Evolutionary conservation across 2,329 filamentous ascomycete genomes (phyloP), one percentile per base, ranked within the genome.

Genomic region (Dothiorella sarmentorum): DNA sequence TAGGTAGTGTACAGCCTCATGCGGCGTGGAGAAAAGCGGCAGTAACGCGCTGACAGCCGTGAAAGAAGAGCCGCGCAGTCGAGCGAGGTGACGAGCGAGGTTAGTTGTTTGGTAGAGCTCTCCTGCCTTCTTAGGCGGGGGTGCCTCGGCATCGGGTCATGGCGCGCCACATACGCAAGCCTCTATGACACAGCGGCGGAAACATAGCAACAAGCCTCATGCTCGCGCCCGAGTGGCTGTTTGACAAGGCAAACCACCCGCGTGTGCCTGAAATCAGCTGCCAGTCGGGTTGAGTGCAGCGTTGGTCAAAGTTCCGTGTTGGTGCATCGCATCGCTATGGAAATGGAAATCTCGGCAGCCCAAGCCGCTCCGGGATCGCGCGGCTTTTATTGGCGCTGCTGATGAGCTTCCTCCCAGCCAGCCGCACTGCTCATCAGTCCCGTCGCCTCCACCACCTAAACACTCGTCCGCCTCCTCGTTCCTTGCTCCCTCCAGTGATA

Each of bases 381-480:
- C 49, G 49, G 49, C 47, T 33, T 52, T 52, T n/a, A n/a, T 52
- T 52, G 29, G 47, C 47, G 47, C 31, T 53, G 49, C 49, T 53
- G 49, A 53, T 53, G 49, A 53, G 35, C 49, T 22, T 40, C 33
- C 47, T 38, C 20, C 45, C 49, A 53, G 49, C 29, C 29, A 22
- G 43, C n/a, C n/a, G n/a, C n/a, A n/a, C 53, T 56, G 53, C 52
- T 38, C 17, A 42, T 15, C 52, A 42, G 42, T 22, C 10, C 55
- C 29, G n/a, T 44, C 40, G 40, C 40, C 35, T 51, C 44, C 56
- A 42, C 56, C n/a, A n/a, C n/a, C n/a, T n/a, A n/a, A n/a, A 40
- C 56, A 18, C 44, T 37, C 17, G 43, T 31, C 7, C 38, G 7
- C 3, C 15, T 27, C 11, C 18, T 7, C 52, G 20, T 24, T 7